Evolutionary conservation across 192 early-diverging fungal genomes (phyloP).

Genomic region (Backusella tarrabulga): DNA sequence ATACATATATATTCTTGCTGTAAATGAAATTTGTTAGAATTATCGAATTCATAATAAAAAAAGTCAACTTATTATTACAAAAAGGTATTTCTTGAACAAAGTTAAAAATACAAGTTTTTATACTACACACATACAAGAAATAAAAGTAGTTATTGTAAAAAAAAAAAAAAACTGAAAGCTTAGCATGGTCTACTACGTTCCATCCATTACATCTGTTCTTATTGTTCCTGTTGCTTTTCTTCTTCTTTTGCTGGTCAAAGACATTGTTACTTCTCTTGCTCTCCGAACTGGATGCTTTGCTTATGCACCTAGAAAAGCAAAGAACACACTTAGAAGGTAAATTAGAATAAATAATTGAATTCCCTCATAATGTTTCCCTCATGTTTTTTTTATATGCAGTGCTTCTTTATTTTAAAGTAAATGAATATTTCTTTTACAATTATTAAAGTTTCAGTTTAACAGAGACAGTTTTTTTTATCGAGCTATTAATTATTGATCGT

Average conservation of each 20-base stretch:
- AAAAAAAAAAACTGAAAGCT: not conserved
- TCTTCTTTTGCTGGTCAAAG: not conserved
- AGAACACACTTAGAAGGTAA: not conserved
- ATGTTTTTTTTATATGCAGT: not conserved
- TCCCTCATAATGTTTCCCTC: not conserved
- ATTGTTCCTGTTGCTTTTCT: not conserved
- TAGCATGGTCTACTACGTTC: not conserved
- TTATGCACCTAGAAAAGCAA: not conserved
- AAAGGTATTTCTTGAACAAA: constrained; percentile 1
- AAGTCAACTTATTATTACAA: not conserved
- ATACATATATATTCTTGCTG: not conserved
- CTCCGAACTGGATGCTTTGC: not conserved
- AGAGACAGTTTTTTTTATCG: too few species aligned
- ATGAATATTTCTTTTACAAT: too few species aligned
- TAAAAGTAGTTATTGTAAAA: not conserved
- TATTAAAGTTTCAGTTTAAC: too few species aligned
- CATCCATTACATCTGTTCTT: not conserved
- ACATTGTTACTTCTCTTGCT: not conserved
- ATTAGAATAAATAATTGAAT: not conserved
- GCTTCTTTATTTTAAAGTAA: not conserved
- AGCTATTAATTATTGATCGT: not conserved
- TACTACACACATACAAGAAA: not conserved
- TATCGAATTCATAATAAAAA: not conserved
- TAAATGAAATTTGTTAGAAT: not conserved
- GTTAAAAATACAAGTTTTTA: not conserved